Conservation (phyloP, 129 eudicot genomes). For the Centrapalus pauciflorus region DNA sequence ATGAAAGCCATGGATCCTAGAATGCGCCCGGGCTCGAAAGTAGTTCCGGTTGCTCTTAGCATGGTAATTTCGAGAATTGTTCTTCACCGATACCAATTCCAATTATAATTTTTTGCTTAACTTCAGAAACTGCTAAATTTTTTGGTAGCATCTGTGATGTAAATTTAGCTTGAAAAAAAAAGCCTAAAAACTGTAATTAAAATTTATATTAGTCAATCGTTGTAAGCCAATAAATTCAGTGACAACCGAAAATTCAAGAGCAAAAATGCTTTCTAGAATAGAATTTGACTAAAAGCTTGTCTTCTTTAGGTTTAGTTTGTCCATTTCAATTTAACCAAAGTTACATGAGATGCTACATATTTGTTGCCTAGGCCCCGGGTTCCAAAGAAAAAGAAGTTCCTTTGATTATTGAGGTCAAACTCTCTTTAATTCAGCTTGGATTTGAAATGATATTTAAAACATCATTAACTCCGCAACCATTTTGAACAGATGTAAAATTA, state of each 20-base stretch:
- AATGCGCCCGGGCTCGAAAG: conserved; percentile 59
- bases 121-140: no score
- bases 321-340: background rate
- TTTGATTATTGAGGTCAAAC: background rate
- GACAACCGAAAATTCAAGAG: no score
- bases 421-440: background rate
- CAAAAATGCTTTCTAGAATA: no score
- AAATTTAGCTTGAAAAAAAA: no score
- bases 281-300: no score
- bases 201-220: no score
- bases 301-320: no score
- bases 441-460: background rate
- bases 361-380: no score
- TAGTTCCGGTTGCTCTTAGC: conserved; percentile 76
- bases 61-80: conserved; percentile 40
- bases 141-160: no score
- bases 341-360: background rate
- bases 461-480: background rate
- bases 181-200: no score
- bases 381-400: background rate
- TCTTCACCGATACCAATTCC: background rate
- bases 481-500: background rate
- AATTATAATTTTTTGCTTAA: background rate
- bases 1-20: conserved; percentile 62
- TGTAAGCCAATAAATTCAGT: no score